A percentile compares a stretch with the other conserved stretches of the same genome.
Evolutionary conservation across 345 rosid species (phyloP).

Genomic region (Durio zibethinus): DNA sequence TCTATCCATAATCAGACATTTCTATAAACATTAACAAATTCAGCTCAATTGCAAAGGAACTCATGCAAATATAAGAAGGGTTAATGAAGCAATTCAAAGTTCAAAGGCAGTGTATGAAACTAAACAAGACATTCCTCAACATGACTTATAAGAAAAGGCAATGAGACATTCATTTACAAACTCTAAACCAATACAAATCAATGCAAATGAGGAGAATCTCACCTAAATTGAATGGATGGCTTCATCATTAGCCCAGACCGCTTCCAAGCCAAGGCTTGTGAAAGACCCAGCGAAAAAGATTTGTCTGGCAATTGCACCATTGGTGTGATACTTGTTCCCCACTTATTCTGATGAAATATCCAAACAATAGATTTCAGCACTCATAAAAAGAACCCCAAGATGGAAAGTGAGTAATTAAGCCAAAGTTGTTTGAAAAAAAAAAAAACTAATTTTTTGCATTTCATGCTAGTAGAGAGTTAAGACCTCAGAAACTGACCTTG

Average conservation of each 20-base stretch:
- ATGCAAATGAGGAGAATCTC: slow-evolving; percentile 9
- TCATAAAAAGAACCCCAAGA: neutral
- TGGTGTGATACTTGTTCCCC: slow-evolving; percentile 87
- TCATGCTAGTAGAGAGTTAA: neutral
- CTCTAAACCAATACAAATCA: neutral
- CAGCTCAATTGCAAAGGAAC: neutral
- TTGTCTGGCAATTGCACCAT: slow-evolving; percentile 90
- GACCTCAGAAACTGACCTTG: slow-evolving; percentile 49
- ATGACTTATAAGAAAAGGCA: neutral
- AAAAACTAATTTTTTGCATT: neutral
- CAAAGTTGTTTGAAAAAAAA: neutral
- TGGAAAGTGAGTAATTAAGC: neutral
- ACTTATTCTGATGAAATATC: slow-evolving; percentile 57
- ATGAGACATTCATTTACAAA: neutral
- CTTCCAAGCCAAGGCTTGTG: slow-evolving; percentile 90
- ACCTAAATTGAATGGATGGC: slow-evolving; percentile 84
- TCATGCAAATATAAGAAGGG: neutral
- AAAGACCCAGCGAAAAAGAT: slow-evolving; percentile 64
- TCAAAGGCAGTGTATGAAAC: neutral
- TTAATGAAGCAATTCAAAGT: neutral
- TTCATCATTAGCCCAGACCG: slow-evolving; percentile 87
- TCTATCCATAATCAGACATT: neutral
- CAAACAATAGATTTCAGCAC: slow-evolving; percentile 15
- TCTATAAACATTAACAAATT: neutral
- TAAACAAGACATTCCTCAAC: neutral